These are phyloP conservation scores for Urochloa ruziziensis DNA, from an alignment of 176 grass and related monocot species.

Conservation along the genomic window DNA sequence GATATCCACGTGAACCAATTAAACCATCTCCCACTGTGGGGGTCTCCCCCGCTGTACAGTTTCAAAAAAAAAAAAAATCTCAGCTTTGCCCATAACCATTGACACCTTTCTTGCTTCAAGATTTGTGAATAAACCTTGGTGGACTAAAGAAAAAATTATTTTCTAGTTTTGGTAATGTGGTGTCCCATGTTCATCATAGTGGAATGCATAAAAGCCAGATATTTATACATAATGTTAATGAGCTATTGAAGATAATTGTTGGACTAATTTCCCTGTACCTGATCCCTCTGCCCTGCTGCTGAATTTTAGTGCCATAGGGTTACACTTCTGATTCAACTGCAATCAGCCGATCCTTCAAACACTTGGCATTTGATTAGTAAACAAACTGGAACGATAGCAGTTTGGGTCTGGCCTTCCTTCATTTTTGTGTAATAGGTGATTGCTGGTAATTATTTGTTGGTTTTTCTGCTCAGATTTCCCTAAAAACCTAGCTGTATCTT, in stretches of 20 bases:
- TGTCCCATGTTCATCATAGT: background rate
- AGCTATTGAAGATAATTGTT: background rate
- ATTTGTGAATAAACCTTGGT: background rate
- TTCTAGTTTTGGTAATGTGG: background rate
- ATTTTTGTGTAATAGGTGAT: no score
- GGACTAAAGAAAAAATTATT: background rate
- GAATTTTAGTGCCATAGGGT: background rate
- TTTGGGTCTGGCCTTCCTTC: no score
- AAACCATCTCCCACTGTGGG: no score
- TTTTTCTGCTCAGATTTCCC: no score
- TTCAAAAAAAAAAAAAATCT: no score
- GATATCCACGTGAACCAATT: background rate
- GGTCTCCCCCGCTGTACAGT: no score
- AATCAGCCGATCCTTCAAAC: background rate
- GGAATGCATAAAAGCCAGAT: background rate
- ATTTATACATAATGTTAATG: background rate
- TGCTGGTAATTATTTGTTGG: no score
- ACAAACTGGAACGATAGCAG: background rate
- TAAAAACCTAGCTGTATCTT: no score
- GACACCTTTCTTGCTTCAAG: background rate
- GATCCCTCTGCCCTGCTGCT: background rate
- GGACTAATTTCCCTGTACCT: background rate
- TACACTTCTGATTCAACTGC: background rate
- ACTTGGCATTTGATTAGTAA: constrained; percentile 2
- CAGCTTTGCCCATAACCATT: background rate